Base-by-base conservation (phyloP, 1,284 basidiomycete genomes). In the Vanrija pseudolonga region DNA sequence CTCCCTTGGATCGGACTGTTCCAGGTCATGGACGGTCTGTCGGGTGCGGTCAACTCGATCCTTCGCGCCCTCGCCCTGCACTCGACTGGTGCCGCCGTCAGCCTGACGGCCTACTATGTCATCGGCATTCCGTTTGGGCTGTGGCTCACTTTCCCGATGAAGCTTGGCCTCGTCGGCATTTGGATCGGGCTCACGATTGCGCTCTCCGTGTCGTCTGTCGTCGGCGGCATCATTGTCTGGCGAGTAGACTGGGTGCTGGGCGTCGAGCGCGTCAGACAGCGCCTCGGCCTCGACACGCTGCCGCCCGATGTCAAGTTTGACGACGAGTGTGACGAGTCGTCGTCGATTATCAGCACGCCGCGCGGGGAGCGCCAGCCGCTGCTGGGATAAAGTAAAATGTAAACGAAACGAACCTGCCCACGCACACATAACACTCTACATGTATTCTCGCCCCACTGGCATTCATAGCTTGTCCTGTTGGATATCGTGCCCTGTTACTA, bases 21-120 rank as follows among this genome's bases (percentile, higher is more conserved):
- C 80, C 89, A 91, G 66, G 60, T 76, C 37, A 66, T 72, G 51
- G 91, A 94, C 63, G 86, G 85, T 12, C 80, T 85, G 17, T 76
- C 80, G 11, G 87, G 83, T 1, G 84, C 90, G 6, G 82, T 85
- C 0, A 82, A 81, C 14, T 88, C 90, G 3, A 83, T 94, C 59
- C 76, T 95, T 43, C 82, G 91, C 42, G 85, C 89, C 1, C 78
- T 84, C 23, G 90, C 90, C 2, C 86, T 87, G 24, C 78, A 80
- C 63, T 68, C 74, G 2, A 72, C 73, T 11, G 79, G 79, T 32
- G 79, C 79, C 0, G 59, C 76, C 22, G 75, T 80, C 70, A 80
- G 80, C 64, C 62, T 80, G 47, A 75, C 77, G 0, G 73, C 74
- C 6, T 80, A 80, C 67, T 80, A 80, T 60, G 62, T 78, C 49